phyloP scores from a whole-genome alignment of 257 asterid genomes.

The Gentiana dahurica region DNA sequence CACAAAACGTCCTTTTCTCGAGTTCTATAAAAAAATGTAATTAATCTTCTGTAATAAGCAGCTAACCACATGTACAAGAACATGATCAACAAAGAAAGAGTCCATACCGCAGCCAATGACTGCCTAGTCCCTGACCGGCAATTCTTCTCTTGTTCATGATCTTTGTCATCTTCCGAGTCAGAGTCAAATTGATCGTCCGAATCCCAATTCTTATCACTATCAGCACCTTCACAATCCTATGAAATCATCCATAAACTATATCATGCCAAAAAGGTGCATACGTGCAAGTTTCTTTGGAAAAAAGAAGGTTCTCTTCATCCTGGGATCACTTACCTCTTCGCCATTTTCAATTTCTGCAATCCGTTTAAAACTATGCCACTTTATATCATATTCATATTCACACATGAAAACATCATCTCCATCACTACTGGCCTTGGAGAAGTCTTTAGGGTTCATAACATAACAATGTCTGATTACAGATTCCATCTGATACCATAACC shows the following conservation, averaged over 20 bases:
- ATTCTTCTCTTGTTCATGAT: conserved; percentile 39
- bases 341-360: conserved; percentile 50
- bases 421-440: conserved; percentile 48
- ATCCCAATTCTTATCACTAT: conserved; percentile 55
- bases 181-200: conserved; percentile 40
- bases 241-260: conserved; percentile 4
- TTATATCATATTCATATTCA: conserved; percentile 80
- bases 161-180: conserved; percentile 45
- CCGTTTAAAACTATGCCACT: conserved; percentile 82
- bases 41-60: conserved; percentile 21
- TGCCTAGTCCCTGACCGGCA: conserved; percentile 28
- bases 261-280: conserved; percentile 10
- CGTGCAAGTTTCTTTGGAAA: neutral
- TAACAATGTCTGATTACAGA: conserved; percentile 68
- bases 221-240: conserved; percentile 62
- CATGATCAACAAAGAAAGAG: conserved; percentile 10
- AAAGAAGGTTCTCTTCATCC: neutral
- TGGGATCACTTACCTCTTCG: conserved; percentile 37
- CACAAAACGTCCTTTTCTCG: conserved; percentile 53
- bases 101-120: conserved; percentile 70
- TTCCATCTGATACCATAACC: conserved; percentile 53
- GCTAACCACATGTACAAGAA: conserved; percentile 6
- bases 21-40: conserved; percentile 43
- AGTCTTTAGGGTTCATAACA: conserved; percentile 68
- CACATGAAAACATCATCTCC: conserved; percentile 94